phyloP scores from a whole-genome alignment of 176 grass and related monocot species.

The Oryza brachyantha region DNA sequence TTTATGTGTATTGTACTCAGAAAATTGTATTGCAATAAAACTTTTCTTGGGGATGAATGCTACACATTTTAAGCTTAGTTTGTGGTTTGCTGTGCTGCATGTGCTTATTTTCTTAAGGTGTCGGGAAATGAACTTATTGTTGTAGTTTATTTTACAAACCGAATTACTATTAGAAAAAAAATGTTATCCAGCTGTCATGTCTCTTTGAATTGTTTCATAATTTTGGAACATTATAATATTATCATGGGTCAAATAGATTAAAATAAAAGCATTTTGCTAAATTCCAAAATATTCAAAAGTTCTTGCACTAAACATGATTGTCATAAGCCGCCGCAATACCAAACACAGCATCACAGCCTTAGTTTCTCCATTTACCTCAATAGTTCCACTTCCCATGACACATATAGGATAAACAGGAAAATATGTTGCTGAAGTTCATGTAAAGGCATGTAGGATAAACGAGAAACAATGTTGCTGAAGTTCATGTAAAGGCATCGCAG shows the following conservation, averaged over 20 bases:
- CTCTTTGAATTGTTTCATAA: neutral
- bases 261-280: neutral
- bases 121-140: neutral
- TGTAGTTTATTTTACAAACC: neutral
- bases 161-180: neutral
- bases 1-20: conserved; percentile 6
- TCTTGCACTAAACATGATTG: neutral
- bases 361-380: conserved; percentile 3
- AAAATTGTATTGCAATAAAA: conserved; percentile 6
- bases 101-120: neutral
- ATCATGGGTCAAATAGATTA: neutral
- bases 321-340: neutral
- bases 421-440: conserved; percentile 6
- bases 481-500: too few species aligned
- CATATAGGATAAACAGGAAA: neutral
- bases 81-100: neutral
- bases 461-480: too few species aligned
- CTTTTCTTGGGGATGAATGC: neutral
- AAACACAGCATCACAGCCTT: neutral
- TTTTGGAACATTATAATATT: neutral
- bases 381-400: conserved; percentile 13
- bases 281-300: neutral
- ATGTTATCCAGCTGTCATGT: neutral
- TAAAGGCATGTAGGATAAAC: too few species aligned
- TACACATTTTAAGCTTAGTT: neutral